These are phyloP conservation scores for Fusarium sp. DNA, from an alignment of 2,329 filamentous ascomycete species.

Conservation along the genomic window DNA sequence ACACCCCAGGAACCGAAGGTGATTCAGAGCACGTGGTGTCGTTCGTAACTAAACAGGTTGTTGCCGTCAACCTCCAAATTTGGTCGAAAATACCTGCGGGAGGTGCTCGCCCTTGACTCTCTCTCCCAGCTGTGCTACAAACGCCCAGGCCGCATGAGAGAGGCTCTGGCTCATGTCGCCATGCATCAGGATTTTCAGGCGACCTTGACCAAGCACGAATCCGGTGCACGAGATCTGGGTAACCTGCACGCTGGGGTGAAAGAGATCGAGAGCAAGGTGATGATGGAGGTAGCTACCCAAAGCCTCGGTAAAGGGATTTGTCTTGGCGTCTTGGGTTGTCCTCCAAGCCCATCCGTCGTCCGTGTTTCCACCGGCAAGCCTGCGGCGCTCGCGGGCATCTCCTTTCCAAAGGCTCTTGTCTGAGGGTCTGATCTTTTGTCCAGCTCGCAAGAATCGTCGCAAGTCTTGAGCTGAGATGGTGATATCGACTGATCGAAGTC, in stretches of 20 bases:
- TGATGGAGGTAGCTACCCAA: constrained; percentile 62
- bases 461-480: constrained; percentile 63
- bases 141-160: constrained; percentile 53
- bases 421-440: constrained; percentile 40
- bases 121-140: constrained; percentile 52
- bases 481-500: constrained; percentile 62
- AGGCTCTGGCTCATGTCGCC: constrained; percentile 48
- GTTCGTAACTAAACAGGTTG: neutral
- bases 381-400: constrained; percentile 55
- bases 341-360: constrained; percentile 68
- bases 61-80: constrained; percentile 17
- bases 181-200: constrained; percentile 60
- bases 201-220: constrained; percentile 65
- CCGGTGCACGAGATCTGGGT: constrained; percentile 67
- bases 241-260: constrained; percentile 66
- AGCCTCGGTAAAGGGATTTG: constrained; percentile 61
- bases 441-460: constrained; percentile 58
- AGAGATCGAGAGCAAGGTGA: constrained; percentile 67
- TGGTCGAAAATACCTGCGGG: constrained; percentile 40
- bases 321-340: constrained; percentile 24
- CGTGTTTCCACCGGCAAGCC: constrained; percentile 58
- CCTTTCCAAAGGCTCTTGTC: constrained; percentile 43
- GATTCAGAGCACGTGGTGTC: neutral
- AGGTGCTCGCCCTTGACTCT: constrained; percentile 47
- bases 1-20: neutral